Evolutionary conservation across 345 rosid species (phyloP), one percentile per base, ranked within the genome.

Genomic region (Nephelium lappaceum): DNA sequence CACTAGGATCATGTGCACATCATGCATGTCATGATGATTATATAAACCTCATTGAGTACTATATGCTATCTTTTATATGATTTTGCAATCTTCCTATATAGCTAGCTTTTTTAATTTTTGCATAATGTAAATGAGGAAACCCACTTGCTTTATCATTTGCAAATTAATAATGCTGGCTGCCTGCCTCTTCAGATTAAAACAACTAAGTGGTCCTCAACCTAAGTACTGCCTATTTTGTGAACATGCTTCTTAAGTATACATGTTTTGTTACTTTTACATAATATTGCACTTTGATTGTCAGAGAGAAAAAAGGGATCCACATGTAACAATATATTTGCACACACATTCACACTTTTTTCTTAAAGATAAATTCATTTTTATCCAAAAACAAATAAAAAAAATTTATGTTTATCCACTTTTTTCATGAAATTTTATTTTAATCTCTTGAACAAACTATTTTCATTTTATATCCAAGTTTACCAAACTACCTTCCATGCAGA

Each of bases 1-100:
- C 61, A 68, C 73, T 67, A 25, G 77, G 71, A 75, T 75, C 85
- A 82, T 82, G 79, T 65, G 79, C 82, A 45, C 73, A 78, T 82
- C 73, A 74, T 74, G 79, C 66, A 47, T 43, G 71, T 41, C 65
- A 77, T 74, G 5, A 23, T 19, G 73, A 73, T 82, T 69, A 41
- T 14, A 15, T 14, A 42, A 67, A 25, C 14, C 5, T 31, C 62
- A 67, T 25, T n/a, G 1, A 69, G 25, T 11, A n/a, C n/a, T n/a
- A 15, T 31, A 31, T 36, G 23, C 25, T 10, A 0, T 1, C 11
- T 27, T 38, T 27, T 27, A 21, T 61, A 62, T 74, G 25, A 63
- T 63, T 74, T 15, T 74, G 69, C 77, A 61, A 62, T 45, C 60
- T 74, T 9, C 51, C 51, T 45, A 45, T 8, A 61, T 38, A 19